These are phyloP conservation scores for Neonectria neomacrospora DNA, from an alignment of 2,329 filamentous ascomycete genomes.

Conservation along the genomic window DNA sequence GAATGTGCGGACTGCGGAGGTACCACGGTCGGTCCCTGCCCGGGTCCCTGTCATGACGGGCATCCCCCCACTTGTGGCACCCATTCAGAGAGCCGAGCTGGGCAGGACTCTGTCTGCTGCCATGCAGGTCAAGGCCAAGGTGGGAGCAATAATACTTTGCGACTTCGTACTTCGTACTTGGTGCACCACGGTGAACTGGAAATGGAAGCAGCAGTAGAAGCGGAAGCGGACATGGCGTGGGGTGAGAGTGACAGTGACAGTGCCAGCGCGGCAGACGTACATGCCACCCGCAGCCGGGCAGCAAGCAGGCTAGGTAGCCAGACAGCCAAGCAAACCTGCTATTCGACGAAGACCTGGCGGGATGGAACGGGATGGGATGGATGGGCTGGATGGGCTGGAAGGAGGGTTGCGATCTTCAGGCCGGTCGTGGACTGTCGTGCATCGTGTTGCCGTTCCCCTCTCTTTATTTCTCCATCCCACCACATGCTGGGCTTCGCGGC, in stretches of 20 bases:
- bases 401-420: slow-evolving; percentile 7
- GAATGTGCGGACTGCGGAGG: slow-evolving; percentile 7
- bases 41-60: slow-evolving; percentile 6
- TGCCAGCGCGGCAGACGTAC: neutral
- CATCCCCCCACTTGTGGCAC: slow-evolving; percentile 2
- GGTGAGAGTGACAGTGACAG: neutral
- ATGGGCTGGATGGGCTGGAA: slow-evolving; percentile 8
- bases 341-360: neutral
- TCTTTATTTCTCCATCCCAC: slow-evolving; percentile 16
- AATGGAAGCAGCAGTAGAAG: slow-evolving; percentile 4
- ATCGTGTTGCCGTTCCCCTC: neutral
- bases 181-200: neutral
- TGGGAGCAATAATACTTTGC: neutral
- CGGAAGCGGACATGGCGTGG: slow-evolving; percentile 1
- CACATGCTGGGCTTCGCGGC: neutral
- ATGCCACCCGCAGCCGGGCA: neutral
- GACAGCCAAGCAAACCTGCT: neutral
- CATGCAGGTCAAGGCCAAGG: neutral
- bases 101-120: neutral
- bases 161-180: neutral
- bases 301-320: too few relatives aligned
- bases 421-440: neutral
- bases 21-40: slow-evolving; percentile 6
- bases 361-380: neutral
- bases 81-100: neutral